Evolutionary conservation across 805 yeast species (phyloP).

Genomic region (Lipomyces orientalis): DNA sequence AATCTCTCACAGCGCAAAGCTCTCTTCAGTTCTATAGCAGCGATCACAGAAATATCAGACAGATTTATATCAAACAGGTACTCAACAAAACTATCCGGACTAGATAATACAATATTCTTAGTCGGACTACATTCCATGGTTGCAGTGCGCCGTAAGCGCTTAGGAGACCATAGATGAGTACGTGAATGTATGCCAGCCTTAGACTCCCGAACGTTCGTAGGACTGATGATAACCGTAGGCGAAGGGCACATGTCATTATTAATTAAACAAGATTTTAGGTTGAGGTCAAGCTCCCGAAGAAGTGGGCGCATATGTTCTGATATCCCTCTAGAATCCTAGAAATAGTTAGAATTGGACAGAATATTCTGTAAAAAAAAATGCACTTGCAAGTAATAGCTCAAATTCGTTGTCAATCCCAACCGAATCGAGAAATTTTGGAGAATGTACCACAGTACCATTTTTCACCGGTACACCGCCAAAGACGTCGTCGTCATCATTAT

Average conservation of each 20-base stretch:
- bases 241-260: conserved; percentile 7
- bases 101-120: neutral
- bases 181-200: neutral
- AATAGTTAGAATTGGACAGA: neutral
- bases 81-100: conserved; percentile 13
- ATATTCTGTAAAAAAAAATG: neutral
- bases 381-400: conserved; percentile 19
- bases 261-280: conserved; percentile 9
- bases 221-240: neutral
- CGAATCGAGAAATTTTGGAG: neutral
- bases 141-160: neutral
- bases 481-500: conserved; percentile 18
- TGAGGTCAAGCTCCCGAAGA: conserved; percentile 16
- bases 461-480: neutral
- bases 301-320: conserved; percentile 15
- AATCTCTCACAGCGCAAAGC: conserved; percentile 20
- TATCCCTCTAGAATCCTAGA: conserved; percentile 11
- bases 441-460: neutral
- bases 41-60: neutral
- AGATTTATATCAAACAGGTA: conserved; percentile 26
- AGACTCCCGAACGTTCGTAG: neutral
- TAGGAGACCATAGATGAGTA: conserved; percentile 7
- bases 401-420: conserved; percentile 6
- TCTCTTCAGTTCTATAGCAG: conserved; percentile 13
- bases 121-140: neutral